These are phyloP conservation scores for Achaetomium macrosporum DNA, from an alignment of 2,329 filamentous ascomycete genomes.

Conservation along the genomic window DNA sequence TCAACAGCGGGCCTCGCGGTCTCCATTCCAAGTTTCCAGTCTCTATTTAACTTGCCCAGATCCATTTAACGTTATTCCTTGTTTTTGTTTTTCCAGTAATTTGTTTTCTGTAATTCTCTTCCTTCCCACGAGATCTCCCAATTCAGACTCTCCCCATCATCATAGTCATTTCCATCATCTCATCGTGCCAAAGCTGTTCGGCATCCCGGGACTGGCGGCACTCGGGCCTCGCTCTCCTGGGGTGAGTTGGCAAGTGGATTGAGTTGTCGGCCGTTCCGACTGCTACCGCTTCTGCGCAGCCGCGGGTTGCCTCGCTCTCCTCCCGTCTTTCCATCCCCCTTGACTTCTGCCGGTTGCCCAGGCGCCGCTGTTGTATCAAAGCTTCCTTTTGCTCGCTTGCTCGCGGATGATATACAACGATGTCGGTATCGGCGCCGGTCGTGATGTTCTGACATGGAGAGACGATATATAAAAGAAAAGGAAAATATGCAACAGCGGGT, in stretches of 20 bases:
- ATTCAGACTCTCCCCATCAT: background rate
- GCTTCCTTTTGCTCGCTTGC: background rate
- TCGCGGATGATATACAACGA: background rate
- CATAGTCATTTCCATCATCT: slow-evolving; percentile 14
- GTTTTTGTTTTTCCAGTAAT: background rate
- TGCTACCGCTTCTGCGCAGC: too few species aligned
- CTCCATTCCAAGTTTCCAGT: background rate
- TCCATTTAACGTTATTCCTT: background rate
- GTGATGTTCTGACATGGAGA: background rate
- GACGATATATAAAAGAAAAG: background rate
- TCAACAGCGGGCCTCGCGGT: slow-evolving; percentile 9
- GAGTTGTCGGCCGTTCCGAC: too few species aligned
- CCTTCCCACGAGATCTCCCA: background rate
- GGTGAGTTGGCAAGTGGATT: background rate
- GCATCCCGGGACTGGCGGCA: background rate
- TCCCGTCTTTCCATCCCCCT: background rate
- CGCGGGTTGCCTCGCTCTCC: background rate
- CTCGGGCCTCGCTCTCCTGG: background rate
- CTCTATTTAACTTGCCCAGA: slow-evolving; percentile 2
- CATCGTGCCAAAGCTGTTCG: slow-evolving; percentile 2
- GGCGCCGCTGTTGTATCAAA: slow-evolving; percentile 6
- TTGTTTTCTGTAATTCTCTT: background rate
- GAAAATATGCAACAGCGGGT: slow-evolving; percentile 1
- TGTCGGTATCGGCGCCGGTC: background rate
- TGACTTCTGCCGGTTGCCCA: background rate